phyloP scores from a whole-genome alignment of 2,329 filamentous ascomycete genomes.

The Tolypocladium inflatum region DNA sequence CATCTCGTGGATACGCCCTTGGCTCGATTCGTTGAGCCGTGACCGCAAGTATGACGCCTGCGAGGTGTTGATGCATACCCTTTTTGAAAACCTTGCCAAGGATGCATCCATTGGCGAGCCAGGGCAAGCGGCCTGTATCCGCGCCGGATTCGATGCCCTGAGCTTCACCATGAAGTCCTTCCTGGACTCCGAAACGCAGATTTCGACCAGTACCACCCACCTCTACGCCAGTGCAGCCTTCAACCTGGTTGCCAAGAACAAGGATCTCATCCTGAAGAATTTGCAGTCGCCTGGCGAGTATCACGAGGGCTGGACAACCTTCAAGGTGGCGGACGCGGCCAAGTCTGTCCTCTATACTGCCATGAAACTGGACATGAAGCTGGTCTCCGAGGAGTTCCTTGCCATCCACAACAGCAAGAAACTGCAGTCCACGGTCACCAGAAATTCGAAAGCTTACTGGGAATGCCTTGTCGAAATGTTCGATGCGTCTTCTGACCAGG shows the following conservation, averaged over 20 bases:
- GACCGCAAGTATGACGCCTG: slow-evolving; percentile 72
- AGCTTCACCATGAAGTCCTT: slow-evolving; percentile 48
- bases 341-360: slow-evolving; percentile 43
- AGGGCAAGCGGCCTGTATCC: slow-evolving; percentile 52
- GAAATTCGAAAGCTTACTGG: slow-evolving; percentile 47
- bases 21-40: slow-evolving; percentile 67
- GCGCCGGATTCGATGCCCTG: slow-evolving; percentile 54
- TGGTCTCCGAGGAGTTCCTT: slow-evolving; percentile 34
- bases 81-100: slow-evolving; percentile 56
- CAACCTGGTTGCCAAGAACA: slow-evolving; percentile 55
- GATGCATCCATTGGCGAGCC: slow-evolving; percentile 43
- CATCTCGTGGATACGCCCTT: slow-evolving; percentile 68
- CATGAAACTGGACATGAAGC: slow-evolving; percentile 33
- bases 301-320: slow-evolving; percentile 27
- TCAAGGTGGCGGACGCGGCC: slow-evolving; percentile 34
- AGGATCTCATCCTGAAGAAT: slow-evolving; percentile 43
- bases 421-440: slow-evolving; percentile 57
- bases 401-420: slow-evolving; percentile 51
- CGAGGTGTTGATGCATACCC: slow-evolving; percentile 64
- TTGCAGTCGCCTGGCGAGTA: slow-evolving; percentile 15
- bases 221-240: slow-evolving; percentile 57
- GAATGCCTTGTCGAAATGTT: slow-evolving; percentile 53
- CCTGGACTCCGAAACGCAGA: slow-evolving; percentile 31
- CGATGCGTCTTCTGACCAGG: slow-evolving; percentile 62
- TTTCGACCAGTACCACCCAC: slow-evolving; percentile 42